Conservation (phyloP, 768 basidiomycete genomes). For the Crucibulum laeve region DNA sequence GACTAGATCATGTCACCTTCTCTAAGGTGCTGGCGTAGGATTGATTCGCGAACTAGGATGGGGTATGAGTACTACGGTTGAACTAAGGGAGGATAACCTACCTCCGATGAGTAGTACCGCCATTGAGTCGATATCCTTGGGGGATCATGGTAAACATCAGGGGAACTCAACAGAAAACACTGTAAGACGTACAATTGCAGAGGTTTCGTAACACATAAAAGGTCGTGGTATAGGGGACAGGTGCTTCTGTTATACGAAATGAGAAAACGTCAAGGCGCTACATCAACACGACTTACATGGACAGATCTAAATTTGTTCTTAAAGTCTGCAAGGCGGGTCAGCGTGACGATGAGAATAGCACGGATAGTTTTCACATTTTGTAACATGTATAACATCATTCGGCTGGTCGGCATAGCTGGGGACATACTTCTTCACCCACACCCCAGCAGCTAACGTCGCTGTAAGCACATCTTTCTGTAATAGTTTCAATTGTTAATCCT, state of each 20-base stretch:
- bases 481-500: not conserved
- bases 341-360: not conserved
- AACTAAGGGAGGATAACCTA: slow-evolving; percentile 6
- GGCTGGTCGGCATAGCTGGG: slow-evolving; percentile 55
- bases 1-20: slow-evolving; percentile 19
- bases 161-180: not conserved
- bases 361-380: slow-evolving; percentile 47
- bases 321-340: slow-evolving; percentile 44
- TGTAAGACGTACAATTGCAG: slow-evolving; percentile 52
- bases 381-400: slow-evolving; percentile 56
- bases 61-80: not conserved
- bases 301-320: slow-evolving; percentile 62
- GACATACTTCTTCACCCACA: slow-evolving; percentile 54
- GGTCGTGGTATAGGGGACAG: slow-evolving; percentile 52
- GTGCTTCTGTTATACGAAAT: slow-evolving; percentile 34
- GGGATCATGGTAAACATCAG: too few relatives aligned
- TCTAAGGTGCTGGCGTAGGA: slow-evolving; percentile 33
- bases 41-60: slow-evolving; percentile 30
- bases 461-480: slow-evolving; percentile 47
- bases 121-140: slow-evolving; percentile 42
- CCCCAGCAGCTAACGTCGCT: slow-evolving; percentile 50
- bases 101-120: slow-evolving; percentile 31
- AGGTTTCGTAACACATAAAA: slow-evolving; percentile 68
- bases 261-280: slow-evolving; percentile 1
- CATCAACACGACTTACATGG: slow-evolving; percentile 39